Evolutionary conservation across 2,329 filamentous ascomycete genomes (phyloP).

Genomic region (Colletotrichum karsti): DNA sequence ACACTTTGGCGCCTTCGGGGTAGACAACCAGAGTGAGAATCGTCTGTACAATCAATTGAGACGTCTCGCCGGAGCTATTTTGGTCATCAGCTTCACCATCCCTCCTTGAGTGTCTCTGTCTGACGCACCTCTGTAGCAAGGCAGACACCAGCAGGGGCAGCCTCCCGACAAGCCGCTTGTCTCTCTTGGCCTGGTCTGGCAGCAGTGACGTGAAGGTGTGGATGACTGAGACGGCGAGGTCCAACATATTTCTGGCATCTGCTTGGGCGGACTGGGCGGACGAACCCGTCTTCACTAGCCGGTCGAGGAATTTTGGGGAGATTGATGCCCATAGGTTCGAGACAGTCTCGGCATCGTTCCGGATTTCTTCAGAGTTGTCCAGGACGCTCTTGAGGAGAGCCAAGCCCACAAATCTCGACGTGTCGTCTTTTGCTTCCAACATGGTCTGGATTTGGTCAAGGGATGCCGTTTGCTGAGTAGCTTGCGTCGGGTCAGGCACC

Average conservation of each 20-base stretch:
- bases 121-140: constrained; percentile 59
- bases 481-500: constrained; percentile 1
- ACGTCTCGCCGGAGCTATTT: constrained; percentile 60
- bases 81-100: background rate
- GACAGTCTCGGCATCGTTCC: constrained; percentile 54
- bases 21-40: constrained; percentile 64
- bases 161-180: constrained; percentile 58
- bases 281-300: constrained; percentile 65
- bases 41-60: constrained; percentile 62
- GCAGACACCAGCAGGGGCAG: constrained; percentile 62
- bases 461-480: constrained; percentile 26
- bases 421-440: constrained; percentile 70
- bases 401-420: constrained; percentile 73
- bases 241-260: constrained; percentile 67
- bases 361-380: constrained; percentile 65
- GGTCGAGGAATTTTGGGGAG: constrained; percentile 70
- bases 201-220: constrained; percentile 69
- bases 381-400: constrained; percentile 72
- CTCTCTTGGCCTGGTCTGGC: constrained; percentile 53
- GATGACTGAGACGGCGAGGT: constrained; percentile 69
- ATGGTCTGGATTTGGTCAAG: constrained; percentile 63
- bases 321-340: constrained; percentile 66
- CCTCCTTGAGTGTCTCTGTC: background rate
- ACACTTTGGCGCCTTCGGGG: constrained; percentile 55
- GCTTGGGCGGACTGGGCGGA: constrained; percentile 41